Evolutionary conservation across 106 monocot species (phyloP).

Genomic region (Gastrodia elata): DNA sequence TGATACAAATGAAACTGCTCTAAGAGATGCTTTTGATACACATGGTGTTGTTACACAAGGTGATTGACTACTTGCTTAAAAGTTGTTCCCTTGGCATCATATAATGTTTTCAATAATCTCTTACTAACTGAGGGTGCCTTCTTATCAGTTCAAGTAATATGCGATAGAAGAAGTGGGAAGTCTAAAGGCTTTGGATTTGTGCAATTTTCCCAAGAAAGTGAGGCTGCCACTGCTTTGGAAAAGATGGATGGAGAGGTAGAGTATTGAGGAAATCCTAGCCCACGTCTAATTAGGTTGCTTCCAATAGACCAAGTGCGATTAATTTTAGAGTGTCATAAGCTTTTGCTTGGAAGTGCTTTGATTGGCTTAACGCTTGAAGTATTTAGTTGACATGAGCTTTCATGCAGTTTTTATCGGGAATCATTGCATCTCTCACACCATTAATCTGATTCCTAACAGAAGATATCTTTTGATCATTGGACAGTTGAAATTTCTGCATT

Average conservation of each 20-base stretch:
- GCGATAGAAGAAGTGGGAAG: constrained; percentile 44
- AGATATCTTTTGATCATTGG: background rate
- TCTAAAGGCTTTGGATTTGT: constrained; percentile 74
- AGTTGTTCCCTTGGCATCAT: background rate
- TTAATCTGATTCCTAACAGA: no score
- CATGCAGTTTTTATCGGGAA: no score
- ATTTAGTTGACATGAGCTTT: no score
- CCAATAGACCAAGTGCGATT: no score
- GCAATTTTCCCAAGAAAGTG: constrained; percentile 32
- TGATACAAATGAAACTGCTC: constrained; percentile 55
- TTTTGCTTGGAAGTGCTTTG: no score
- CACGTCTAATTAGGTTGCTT: no score
- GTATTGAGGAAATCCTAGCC: no score
- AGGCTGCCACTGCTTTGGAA: constrained; percentile 30
- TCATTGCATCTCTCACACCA: no score
- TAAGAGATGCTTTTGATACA: constrained; percentile 40
- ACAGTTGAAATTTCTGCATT: no score
- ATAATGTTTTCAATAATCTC: background rate
- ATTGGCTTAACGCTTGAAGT: no score
- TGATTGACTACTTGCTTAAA: background rate
- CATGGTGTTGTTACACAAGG: constrained; percentile 49
- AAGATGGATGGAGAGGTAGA: constrained; percentile 50
- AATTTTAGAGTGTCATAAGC: no score
- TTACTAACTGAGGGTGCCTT: background rate
- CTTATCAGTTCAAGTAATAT: constrained; percentile 47